phyloP scores from a whole-genome alignment of 108 stramenopile species.

The Stephanodiscus minutulus region DNA sequence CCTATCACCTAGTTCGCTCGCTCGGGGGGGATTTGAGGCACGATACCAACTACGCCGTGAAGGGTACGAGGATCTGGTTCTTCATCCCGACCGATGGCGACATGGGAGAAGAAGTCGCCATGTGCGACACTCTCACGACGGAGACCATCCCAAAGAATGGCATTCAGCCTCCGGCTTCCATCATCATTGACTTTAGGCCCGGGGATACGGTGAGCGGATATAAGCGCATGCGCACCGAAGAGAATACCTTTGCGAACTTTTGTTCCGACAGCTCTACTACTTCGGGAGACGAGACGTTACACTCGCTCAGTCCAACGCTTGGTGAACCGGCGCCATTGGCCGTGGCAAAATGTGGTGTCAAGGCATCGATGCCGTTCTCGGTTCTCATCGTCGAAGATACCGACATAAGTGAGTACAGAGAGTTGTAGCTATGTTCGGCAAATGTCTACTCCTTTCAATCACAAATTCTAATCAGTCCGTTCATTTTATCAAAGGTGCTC shows the following conservation, averaged over 20 bases:
- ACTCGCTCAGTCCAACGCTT: background rate
- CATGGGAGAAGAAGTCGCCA: background rate
- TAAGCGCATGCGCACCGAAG: constrained; percentile 21
- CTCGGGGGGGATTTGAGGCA: constrained; percentile 50
- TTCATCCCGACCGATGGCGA: constrained; percentile 2
- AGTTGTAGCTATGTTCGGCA: background rate
- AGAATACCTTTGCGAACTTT: constrained; percentile 18
- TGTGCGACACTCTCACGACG: constrained; percentile 9
- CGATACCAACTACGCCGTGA: constrained; percentile 5
- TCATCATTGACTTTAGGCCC: background rate
- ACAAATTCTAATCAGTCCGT: background rate
- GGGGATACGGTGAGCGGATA: background rate
- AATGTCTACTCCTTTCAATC: background rate
- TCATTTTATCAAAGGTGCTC: constrained; percentile 19
- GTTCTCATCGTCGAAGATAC: constrained; percentile 62
- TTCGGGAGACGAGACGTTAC: constrained; percentile 1
- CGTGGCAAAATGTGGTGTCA: constrained; percentile 44
- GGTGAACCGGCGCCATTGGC: constrained; percentile 9
- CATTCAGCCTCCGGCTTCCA: constrained; percentile 10
- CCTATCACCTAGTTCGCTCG: constrained; percentile 52
- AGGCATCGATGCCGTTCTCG: constrained; percentile 34
- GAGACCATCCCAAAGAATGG: constrained; percentile 20
- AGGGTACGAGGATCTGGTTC: constrained; percentile 33
- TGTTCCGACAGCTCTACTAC: constrained; percentile 6
- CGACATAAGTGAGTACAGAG: constrained; percentile 33